These are phyloP conservation scores for Citrus maxima DNA, from an alignment of 345 rosid genomes.

Conservation along the genomic window DNA sequence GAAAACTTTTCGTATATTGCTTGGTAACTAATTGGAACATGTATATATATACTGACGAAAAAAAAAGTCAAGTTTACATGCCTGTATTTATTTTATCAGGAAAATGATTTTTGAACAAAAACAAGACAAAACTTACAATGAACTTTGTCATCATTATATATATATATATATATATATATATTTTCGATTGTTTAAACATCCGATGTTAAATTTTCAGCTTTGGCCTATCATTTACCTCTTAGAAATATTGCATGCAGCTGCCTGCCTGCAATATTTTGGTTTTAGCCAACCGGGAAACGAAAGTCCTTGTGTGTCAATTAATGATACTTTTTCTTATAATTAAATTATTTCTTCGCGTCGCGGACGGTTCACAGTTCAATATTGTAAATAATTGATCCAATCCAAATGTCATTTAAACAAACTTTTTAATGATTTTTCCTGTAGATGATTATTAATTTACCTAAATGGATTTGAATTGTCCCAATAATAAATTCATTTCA, in stretches of 20 bases:
- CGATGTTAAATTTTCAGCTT: conserved; percentile 6
- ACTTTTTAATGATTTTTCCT: not conserved
- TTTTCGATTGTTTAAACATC: not conserved
- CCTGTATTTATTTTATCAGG: too few relatives aligned
- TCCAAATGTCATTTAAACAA: not conserved
- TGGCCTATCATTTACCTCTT: conserved; percentile 10
- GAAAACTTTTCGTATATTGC: too few relatives aligned
- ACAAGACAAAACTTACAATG: too few relatives aligned
- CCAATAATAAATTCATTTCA: not conserved
- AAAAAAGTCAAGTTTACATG: too few relatives aligned
- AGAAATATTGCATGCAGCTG: not conserved
- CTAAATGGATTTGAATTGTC: not conserved
- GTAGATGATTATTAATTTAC: not conserved
- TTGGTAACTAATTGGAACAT: too few relatives aligned
- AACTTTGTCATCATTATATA: not conserved
- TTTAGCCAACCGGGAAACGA: not conserved
- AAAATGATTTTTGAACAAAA: too few relatives aligned
- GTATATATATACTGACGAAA: too few relatives aligned
- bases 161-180: too few relatives aligned
- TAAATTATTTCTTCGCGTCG: not conserved
- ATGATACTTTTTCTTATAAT: not conserved
- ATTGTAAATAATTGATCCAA: not conserved
- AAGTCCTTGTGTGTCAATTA: not conserved
- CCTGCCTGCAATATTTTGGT: not conserved
- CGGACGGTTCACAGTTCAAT: not conserved